These are phyloP conservation scores for Phytophthora syringae DNA, from an alignment of 352 stramenopile species.

Conservation along the genomic window DNA sequence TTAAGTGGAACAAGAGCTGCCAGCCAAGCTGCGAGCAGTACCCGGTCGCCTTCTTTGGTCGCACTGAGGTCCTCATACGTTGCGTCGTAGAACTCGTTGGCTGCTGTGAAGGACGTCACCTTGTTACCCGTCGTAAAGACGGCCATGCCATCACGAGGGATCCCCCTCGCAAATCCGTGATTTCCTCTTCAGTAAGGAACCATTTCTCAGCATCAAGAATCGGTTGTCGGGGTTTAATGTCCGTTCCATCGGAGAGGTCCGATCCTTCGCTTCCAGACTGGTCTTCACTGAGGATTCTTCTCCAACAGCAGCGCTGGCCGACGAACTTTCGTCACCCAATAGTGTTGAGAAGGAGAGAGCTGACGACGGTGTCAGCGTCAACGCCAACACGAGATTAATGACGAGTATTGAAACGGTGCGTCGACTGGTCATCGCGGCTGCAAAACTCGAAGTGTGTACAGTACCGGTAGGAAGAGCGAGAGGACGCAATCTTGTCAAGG, in stretches of 20 bases:
- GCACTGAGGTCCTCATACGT: slow-evolving; percentile 47
- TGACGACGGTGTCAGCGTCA: slow-evolving; percentile 1
- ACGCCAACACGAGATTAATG: background rate
- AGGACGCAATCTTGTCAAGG: too few species aligned
- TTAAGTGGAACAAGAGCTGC: slow-evolving; percentile 48
- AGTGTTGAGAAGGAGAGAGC: slow-evolving; percentile 20
- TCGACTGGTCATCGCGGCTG: background rate
- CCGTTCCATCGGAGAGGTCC: slow-evolving; percentile 14
- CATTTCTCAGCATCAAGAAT: slow-evolving; percentile 44
- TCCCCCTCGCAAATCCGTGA: slow-evolving; percentile 48
- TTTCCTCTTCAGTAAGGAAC: slow-evolving; percentile 59
- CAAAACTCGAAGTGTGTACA: too few species aligned
- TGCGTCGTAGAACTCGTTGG: slow-evolving; percentile 49
- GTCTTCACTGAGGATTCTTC: background rate
- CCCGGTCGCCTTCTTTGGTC: slow-evolving; percentile 21
- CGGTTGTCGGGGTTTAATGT: slow-evolving; percentile 39
- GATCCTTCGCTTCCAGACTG: background rate
- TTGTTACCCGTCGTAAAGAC: slow-evolving; percentile 44
- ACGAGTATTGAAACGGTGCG: background rate
- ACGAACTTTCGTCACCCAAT: background rate
- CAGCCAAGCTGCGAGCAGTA: slow-evolving; percentile 53
- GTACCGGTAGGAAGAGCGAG: too few species aligned
- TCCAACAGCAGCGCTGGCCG: background rate
- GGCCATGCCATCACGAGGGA: slow-evolving; percentile 41
- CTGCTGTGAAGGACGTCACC: slow-evolving; percentile 47